Evolutionary conservation across 257 asterid species (phyloP).

Genomic region (Nicotiana obtusifolia): DNA sequence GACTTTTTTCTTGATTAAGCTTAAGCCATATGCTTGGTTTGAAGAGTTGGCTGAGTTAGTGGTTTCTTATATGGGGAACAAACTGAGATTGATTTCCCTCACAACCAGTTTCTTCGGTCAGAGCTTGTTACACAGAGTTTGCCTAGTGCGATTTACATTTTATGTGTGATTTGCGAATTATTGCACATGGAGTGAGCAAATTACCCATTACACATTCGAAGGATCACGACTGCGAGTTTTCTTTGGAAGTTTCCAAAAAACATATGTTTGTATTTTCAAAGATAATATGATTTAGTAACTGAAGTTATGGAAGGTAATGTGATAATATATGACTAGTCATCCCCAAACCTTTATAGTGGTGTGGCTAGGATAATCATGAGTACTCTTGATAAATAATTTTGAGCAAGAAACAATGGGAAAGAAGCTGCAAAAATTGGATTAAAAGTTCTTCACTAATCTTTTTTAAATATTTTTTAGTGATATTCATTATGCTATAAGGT

Average conservation of each 20-base stretch:
- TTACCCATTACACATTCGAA: too few relatives aligned
- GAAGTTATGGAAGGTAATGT: not conserved
- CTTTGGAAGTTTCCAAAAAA: too few relatives aligned
- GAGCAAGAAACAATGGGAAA: not conserved
- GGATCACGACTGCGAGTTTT: too few relatives aligned
- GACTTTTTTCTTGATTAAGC: not conserved
- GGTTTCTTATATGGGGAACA: too few relatives aligned
- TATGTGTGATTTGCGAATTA: too few relatives aligned
- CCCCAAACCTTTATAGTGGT: not conserved
- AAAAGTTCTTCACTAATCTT: not conserved
- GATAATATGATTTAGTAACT: not conserved
- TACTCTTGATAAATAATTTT: not conserved
- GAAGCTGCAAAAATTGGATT: not conserved
- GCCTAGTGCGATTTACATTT: too few relatives aligned
- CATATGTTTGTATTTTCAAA: not conserved
- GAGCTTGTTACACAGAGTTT: too few relatives aligned
- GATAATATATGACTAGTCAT: not conserved
- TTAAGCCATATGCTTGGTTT: not conserved
- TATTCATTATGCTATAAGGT: conserved; percentile 17
- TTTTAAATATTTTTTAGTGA: not conserved
- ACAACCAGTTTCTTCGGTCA: too few relatives aligned
- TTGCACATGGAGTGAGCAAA: too few relatives aligned
- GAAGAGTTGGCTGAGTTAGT: too few relatives aligned
- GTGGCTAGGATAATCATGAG: not conserved
- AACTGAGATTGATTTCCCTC: too few relatives aligned